A percentile compares a stretch with the other conserved stretches of the same genome.
These are phyloP conservation scores for Candida maesae DNA, from an alignment of 805 yeast species.

Conservation along the genomic window DNA sequence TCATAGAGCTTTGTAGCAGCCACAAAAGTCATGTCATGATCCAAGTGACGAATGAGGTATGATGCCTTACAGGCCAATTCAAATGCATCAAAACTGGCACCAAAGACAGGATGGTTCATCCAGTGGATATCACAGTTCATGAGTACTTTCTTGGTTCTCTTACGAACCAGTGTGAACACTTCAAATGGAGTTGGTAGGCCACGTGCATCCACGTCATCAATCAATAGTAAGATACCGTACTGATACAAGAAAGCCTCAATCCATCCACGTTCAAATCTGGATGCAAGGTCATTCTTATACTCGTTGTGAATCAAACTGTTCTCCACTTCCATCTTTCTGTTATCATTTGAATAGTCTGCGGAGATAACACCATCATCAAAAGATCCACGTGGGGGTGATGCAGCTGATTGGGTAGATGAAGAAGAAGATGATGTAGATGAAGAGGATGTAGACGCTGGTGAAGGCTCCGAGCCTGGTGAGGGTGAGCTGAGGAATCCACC, in stretches of 20 bases:
- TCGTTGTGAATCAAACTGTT: constrained; percentile 15
- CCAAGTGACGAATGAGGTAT: constrained; percentile 24
- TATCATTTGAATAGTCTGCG: constrained; percentile 22
- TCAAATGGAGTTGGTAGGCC: constrained; percentile 41
- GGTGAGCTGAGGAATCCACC: too few relatives aligned
- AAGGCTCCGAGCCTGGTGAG: too few relatives aligned
- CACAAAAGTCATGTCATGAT: constrained; percentile 8
- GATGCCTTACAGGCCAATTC: constrained; percentile 34
- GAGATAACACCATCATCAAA: constrained; percentile 1
- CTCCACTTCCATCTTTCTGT: constrained; percentile 20
- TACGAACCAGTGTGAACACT: constrained; percentile 32
- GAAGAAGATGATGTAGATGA: background rate
- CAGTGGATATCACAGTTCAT: constrained; percentile 34
- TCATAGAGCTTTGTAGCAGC: constrained; percentile 15
- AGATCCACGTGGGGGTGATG: background rate
- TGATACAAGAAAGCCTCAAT: constrained; percentile 42
- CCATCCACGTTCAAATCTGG: constrained; percentile 31
- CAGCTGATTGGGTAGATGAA: background rate
- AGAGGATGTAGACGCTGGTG: too few relatives aligned
- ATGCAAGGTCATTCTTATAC: constrained; percentile 3
- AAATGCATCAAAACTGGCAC: constrained; percentile 34
- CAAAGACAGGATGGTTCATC: constrained; percentile 41
- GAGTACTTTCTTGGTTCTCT: constrained; percentile 32
- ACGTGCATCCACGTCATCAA: constrained; percentile 29
- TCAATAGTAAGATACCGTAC: constrained; percentile 38